Conservation (phyloP, 176 grass and related monocot genomes). For the Musa schizocarpa region DNA sequence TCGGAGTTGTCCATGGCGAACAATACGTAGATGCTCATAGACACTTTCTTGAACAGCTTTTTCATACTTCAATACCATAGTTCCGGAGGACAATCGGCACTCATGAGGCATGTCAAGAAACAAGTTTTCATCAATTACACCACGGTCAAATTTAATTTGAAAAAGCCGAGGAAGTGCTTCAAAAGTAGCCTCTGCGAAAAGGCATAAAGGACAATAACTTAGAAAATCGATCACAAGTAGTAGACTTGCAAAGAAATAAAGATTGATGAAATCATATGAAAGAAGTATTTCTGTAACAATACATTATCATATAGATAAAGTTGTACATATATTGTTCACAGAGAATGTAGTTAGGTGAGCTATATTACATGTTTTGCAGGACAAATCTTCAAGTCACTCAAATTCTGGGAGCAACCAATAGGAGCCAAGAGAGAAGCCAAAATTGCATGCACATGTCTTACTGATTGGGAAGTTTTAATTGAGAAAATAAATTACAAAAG, state of each 20-base stretch:
- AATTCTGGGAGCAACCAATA: not conserved
- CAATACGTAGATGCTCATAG: conserved; percentile 86
- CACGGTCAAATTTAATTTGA: conserved; percentile 97
- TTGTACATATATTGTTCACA: not conserved
- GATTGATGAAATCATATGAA: conserved; percentile 37
- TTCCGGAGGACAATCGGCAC: conserved; percentile 59
- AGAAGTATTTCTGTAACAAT: not conserved
- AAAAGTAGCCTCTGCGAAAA: conserved; percentile 59
- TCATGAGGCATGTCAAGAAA: conserved; percentile 85
- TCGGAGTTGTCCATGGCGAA: conserved; percentile 75
- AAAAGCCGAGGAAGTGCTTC: conserved; percentile 92
- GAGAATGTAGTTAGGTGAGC: not conserved
- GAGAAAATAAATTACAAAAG: not conserved
- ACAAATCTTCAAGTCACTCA: not conserved
- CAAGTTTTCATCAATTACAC: conserved; percentile 75
- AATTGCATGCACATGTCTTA: not conserved
- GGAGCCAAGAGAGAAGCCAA: not conserved
- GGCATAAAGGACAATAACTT: conserved; percentile 1
- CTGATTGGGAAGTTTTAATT: not conserved
- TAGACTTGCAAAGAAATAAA: not conserved
- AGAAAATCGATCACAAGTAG: not conserved
- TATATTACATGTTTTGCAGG: not conserved
- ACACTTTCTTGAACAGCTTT: conserved; percentile 91
- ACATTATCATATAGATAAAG: not conserved
- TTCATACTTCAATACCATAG: conserved; percentile 71